phyloP scores from a whole-genome alignment of 331 rosid species.

The Malus hybrid region DNA sequence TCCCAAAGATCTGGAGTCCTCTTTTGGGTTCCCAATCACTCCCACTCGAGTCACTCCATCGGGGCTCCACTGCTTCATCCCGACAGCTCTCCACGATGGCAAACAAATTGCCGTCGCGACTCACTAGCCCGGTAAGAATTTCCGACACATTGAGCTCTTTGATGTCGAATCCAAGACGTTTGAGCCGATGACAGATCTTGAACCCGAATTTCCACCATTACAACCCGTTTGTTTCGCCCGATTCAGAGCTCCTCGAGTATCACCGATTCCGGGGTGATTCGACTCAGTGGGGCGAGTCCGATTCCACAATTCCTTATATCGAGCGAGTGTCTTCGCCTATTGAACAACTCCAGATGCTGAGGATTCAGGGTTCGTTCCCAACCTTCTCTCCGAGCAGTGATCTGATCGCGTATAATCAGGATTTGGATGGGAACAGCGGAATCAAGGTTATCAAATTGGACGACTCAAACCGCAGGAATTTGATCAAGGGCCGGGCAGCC shows the following conservation, averaged over 20 bases:
- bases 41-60: conserved; percentile 62
- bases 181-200: conserved; percentile 26
- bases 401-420: conserved; percentile 49
- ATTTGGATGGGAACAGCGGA: conserved; percentile 14
- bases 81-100: conserved; percentile 56
- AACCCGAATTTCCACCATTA: conserved; percentile 68
- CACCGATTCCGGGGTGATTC: conserved; percentile 72
- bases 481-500: conserved; percentile 42
- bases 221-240: conserved; percentile 64
- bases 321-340: conserved; percentile 45
- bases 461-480: conserved; percentile 54
- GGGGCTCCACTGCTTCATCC: conserved; percentile 75
- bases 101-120: conserved; percentile 61
- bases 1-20: background rate
- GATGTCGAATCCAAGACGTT: conserved; percentile 31
- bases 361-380: conserved; percentile 66
- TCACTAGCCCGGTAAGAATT: conserved; percentile 31
- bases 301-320: conserved; percentile 42
- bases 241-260: conserved; percentile 53
- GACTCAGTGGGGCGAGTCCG: conserved; percentile 44
- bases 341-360: conserved; percentile 28
- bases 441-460: conserved; percentile 45
- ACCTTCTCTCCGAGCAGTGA: conserved; percentile 48
- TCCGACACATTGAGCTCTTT: conserved; percentile 67
- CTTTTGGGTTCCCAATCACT: background rate